These are phyloP conservation scores for Keithomyces neogunnii DNA, from an alignment of 2,329 filamentous ascomycete species.

Conservation along the genomic window DNA sequence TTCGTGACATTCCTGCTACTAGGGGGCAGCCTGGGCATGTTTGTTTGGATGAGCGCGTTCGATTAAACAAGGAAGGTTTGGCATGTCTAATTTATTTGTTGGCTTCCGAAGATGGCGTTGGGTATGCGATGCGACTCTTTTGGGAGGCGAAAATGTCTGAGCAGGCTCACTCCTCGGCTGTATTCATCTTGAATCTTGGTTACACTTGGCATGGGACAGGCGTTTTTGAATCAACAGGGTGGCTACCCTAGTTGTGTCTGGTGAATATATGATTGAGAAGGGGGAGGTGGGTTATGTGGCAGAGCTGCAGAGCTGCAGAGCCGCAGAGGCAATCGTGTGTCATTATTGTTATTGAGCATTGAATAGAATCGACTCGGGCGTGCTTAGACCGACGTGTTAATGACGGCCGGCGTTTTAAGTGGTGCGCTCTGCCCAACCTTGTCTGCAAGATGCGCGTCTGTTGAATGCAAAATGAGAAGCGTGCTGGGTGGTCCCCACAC, in stretches of 20 bases:
- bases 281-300: too few species aligned
- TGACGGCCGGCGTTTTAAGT: background rate
- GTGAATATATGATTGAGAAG: too few species aligned
- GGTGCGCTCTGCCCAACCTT: too few species aligned
- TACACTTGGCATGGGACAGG: background rate
- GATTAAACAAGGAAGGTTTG: slow-evolving; percentile 10
- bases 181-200: background rate
- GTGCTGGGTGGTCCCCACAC: too few species aligned
- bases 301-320: too few species aligned
- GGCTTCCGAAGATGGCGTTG: background rate
- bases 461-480: too few species aligned
- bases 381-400: background rate
- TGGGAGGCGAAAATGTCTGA: background rate
- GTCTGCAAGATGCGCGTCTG: too few species aligned
- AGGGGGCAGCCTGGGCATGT: slow-evolving; percentile 31
- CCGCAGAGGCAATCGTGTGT: background rate
- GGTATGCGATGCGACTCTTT: background rate
- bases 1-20: slow-evolving; percentile 38
- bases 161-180: background rate
- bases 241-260: background rate
- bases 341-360: background rate
- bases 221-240: background rate
- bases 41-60: slow-evolving; percentile 41
- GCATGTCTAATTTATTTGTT: background rate
- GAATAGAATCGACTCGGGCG: background rate